Base-by-base conservation (phyloP, 192 early-diverging fungal genomes). In the Rhizophagus sp. region DNA sequence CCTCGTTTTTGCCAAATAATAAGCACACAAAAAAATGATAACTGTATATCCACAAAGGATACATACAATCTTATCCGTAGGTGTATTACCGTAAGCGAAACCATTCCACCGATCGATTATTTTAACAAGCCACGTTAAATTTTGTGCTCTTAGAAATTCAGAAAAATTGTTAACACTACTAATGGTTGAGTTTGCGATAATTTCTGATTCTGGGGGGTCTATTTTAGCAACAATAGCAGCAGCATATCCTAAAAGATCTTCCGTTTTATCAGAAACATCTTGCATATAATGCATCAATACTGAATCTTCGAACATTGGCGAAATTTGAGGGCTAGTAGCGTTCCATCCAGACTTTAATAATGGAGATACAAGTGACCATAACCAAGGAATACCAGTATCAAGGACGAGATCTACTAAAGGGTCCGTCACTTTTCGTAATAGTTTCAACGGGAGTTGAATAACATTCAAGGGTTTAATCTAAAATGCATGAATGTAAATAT, bases 381-480 rank as follows among this genome's bases (percentile, higher is more conserved):
- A 22, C 22, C 81, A 82, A 15, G 90, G 90, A 7, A 90, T 41
- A 33, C 81, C 68, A 1, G 81, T 81, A 82, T 95, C 93, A 1
- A 92, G 80, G 2, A 91, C 73, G 34, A 93, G 87, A 73, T 96
- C 91, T 24, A 94, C 85, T 7, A 95, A 73, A 1, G 94, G 89
- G 79, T 98, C 95, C 5, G 92, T 91, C 22, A 92, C n/a, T n/a
- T 80, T 83, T 68, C 93, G 88, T 57, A 93, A 82, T 10, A 85
- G n/a, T 24, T 81, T 85, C 6, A 92, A 80, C 2, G 90, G 91
- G 6, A 82, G 68, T 62, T 83, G 81, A 50, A 90, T 84, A 62
- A 89, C 82, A n/a, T 84, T 84, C 6, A 89, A 66, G 1, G 90
- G 90, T 80, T 86, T 88, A 33, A 89, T 80, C 84, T 86, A 82